Evolutionary conservation across 2,329 filamentous ascomycete species (phyloP).

Genomic region (Cordyceps fumosorosea): DNA sequence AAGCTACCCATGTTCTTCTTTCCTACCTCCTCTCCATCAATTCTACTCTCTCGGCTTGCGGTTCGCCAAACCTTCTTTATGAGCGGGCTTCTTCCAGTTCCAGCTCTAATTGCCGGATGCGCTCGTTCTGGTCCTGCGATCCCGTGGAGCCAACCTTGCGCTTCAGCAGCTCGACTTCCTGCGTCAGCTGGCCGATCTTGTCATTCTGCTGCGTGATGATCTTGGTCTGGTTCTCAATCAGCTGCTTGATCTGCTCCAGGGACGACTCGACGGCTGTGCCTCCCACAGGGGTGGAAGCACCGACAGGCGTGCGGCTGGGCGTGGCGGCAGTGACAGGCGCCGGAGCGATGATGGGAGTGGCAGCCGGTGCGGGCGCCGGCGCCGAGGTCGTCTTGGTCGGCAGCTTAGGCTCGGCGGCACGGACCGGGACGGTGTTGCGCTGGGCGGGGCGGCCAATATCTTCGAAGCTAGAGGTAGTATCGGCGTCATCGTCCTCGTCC

Average conservation of each 20-base stretch:
- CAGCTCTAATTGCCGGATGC: conserved; percentile 60
- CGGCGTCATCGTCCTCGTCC: conserved; percentile 52
- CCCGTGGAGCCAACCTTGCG: conserved; percentile 55
- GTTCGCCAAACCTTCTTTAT: conserved; percentile 22
- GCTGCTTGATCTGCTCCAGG: conserved; percentile 68
- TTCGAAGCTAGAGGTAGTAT: conserved; percentile 74
- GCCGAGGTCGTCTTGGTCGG: conserved; percentile 17
- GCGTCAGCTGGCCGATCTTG: conserved; percentile 63
- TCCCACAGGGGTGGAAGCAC: conserved; percentile 22
- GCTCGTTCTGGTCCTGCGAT: conserved; percentile 58
- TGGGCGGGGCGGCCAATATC: conserved; percentile 72
- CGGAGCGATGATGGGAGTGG: conserved; percentile 15
- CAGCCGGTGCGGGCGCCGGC: conserved; percentile 16
- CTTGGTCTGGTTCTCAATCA: conserved; percentile 70
- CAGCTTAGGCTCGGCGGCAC: conserved; percentile 34
- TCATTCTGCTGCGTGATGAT: conserved; percentile 71
- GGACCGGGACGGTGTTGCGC: conserved; percentile 39
- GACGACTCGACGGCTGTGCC: conserved; percentile 50
- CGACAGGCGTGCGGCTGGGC: conserved; percentile 26
- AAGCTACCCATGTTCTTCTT: not conserved
- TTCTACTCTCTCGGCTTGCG: not conserved
- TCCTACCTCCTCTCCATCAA: too few species aligned
- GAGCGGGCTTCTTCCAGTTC: conserved; percentile 60
- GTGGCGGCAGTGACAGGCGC: conserved; percentile 23
- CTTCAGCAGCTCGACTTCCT: conserved; percentile 76